Base-by-base conservation (phyloP, 371 early-diverging fungal genomes). In the Rhizopus sp. region DNA sequence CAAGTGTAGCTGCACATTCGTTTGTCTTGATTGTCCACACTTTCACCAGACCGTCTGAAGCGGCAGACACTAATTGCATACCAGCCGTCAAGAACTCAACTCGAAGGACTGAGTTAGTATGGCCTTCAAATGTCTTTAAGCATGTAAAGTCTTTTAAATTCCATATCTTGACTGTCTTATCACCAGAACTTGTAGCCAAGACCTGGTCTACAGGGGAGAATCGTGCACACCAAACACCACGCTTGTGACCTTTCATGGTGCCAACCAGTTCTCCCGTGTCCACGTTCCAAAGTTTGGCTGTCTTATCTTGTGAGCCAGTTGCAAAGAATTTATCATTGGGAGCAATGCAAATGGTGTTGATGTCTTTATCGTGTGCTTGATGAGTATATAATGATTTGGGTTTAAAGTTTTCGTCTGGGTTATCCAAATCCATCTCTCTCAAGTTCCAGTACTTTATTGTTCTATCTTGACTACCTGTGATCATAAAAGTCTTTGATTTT, bases 361-460 rank as follows among this genome's bases (percentile, higher is more conserved):
- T 96, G 68, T 98, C 98, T 77, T 95, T 96, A 33, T 96, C 98
- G 75, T 99, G 99, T 0, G 96, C 97, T 66, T 89, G 89, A 72
- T 93, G 84, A 17, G 96, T 98, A 66, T 86, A 97, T 34, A 83
- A 69, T 1, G 96, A 80, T 54, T 82, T 86, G 45, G 84, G 81
- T 5, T 73, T 78, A 13, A 69, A 63, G 3, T 74, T 65, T 46
- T 79, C 80, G 46, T 73, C 63, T 3, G 75, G 70, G 23, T 62
- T 62, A 30, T 73, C 73, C 15, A 75, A 56, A 54, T 84, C 80
- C 31, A 76, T 64, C 45, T 81, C 75, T 49, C 75, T 69, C 40
- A 86, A 65, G 52, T 95, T 92, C 99, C 99, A 98, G 61, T 84
- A 78, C 70, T 97, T 97, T 53, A 97, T 82, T 0, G 97, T 98